Base-by-base conservation (phyloP, 2,329 filamentous ascomycete species). In the Calonectria pteridis region DNA sequence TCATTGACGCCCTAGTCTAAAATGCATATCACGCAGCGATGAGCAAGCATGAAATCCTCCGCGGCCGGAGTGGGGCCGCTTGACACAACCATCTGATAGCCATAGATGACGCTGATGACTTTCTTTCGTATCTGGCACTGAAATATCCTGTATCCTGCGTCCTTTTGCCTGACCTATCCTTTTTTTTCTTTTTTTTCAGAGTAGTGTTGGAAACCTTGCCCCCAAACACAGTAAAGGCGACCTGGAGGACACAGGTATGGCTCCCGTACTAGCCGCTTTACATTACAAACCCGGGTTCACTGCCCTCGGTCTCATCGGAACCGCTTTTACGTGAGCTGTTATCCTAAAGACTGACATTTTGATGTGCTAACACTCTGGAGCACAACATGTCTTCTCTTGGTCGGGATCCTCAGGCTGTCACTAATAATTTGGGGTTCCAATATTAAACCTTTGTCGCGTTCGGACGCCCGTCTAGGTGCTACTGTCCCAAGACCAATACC, bases 401-500 rank as follows among this genome's bases (percentile, higher is more conserved):
- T 69, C 49, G 46, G 70, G 3, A 76, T 77, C 6, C 31, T 79
- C 33, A 16, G 20, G 10, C 40, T 74, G 23, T 72, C 74, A 13
- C 67, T 72, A 37, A 37, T 76, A 6, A 13, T 73, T 31, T 71
- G 64, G 53, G 50, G 62, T n/a, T 40, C 29, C 26, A n/a, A 50
- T 40, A 18, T 51, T 5, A 35, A 55, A 28, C 26, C 35, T 51
- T 40, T 18, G 14, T 37, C 10, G n/a, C 35, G 23, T 31, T 28
- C 49, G n/a, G 40, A 51, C 37, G 6, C 50, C 4, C 16, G 13
- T 28, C 31, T 53, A 16, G 16, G 40, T 23, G 50, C 58, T 13
- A 64, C 29, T 7, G 20, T 68, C 23, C 28, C 53, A 63, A 29
- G 85, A 3, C 90, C 91, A 1, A 87, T 92, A 35, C 84, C 86